Conservation (phyloP, 139 green algal species). For the Chlamydomonas applanata region DNA sequence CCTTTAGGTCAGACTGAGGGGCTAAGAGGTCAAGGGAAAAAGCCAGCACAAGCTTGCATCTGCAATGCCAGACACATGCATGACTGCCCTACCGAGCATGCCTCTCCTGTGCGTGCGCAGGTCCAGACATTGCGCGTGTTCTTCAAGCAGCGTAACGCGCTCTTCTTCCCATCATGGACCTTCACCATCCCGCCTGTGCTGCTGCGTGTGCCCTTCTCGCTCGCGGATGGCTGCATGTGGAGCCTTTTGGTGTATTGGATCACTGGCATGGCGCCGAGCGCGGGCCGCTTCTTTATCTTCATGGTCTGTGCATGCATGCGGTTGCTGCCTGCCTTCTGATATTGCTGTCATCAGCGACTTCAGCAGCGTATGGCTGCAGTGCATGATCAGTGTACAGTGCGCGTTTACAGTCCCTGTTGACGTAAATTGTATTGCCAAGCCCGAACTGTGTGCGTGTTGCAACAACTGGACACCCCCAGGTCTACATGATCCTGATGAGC, state of each 20-base stretch:
- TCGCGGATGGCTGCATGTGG: slow-evolving; percentile 59
- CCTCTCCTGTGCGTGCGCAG: too few relatives aligned
- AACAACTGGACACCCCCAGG: neutral
- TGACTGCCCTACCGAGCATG: too few relatives aligned
- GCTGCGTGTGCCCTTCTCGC: slow-evolving; percentile 51
- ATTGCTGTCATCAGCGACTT: too few relatives aligned
- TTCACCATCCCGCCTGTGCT: slow-evolving; percentile 45
- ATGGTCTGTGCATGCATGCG: neutral
- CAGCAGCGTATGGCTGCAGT: too few relatives aligned
- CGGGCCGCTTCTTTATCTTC: slow-evolving; percentile 19
- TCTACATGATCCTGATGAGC: neutral
- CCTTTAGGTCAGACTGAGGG: too few relatives aligned
- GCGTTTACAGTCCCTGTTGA: slow-evolving; percentile 3
- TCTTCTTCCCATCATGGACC: slow-evolving; percentile 63
- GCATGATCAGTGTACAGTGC: too few relatives aligned
- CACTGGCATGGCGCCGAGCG: slow-evolving; percentile 29
- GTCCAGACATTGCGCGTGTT: slow-evolving; percentile 47
- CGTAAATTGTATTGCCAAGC: neutral
- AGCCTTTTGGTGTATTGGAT: slow-evolving; percentile 63
- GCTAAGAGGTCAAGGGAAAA: too few relatives aligned
- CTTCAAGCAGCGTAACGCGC: slow-evolving; percentile 76
- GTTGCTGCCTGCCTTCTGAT: too few relatives aligned
- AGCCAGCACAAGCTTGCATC: too few relatives aligned
- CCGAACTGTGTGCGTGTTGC: neutral
- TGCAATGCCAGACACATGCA: too few relatives aligned